A percentile compares a stretch with the other conserved stretches of the same genome.
These are phyloP conservation scores for Kalanchoe fedtschenkoi DNA, from an alignment of 164 flowering plant genomes.

Conservation along the genomic window DNA sequence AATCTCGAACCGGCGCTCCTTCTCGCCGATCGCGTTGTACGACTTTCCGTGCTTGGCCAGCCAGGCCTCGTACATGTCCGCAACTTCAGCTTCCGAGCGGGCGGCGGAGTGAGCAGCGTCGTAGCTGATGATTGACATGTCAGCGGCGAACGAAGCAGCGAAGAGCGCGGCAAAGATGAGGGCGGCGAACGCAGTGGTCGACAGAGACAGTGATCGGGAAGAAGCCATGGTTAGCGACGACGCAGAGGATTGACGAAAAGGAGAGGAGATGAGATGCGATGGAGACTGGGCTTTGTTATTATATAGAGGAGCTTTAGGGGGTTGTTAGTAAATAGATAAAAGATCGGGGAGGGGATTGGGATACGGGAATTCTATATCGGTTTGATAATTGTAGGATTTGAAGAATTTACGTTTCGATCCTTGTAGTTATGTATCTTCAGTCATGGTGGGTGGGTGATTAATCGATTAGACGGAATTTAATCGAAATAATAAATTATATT, in stretches of 20 bases:
- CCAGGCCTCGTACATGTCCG: constrained; percentile 51
- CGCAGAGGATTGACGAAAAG: not conserved
- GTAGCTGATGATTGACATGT: constrained; percentile 41
- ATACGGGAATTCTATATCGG: not conserved
- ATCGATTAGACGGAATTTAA: not conserved
- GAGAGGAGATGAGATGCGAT: not conserved
- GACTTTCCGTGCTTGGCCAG: constrained; percentile 46
- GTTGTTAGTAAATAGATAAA: not conserved
- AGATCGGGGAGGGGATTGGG: not conserved
- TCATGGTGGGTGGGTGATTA: not conserved
- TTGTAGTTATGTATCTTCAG: not conserved
- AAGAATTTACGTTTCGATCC: not conserved
- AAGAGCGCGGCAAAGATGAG: not conserved
- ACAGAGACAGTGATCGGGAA: not conserved
- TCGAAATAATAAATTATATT: too few species aligned
- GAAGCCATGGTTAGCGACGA: constrained; percentile 5
- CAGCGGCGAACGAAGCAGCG: constrained; percentile 4
- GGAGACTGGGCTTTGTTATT: not conserved
- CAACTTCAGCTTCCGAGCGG: constrained; percentile 26
- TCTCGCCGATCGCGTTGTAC: constrained; percentile 59
- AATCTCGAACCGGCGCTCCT: constrained; percentile 49
- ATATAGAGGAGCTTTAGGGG: not conserved
- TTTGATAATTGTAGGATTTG: not conserved
- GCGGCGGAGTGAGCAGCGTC: constrained; percentile 9
- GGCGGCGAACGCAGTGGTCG: not conserved